These are phyloP conservation scores for Arbutus unedo DNA, from an alignment of 148 eudicot genomes.

Conservation along the genomic window DNA sequence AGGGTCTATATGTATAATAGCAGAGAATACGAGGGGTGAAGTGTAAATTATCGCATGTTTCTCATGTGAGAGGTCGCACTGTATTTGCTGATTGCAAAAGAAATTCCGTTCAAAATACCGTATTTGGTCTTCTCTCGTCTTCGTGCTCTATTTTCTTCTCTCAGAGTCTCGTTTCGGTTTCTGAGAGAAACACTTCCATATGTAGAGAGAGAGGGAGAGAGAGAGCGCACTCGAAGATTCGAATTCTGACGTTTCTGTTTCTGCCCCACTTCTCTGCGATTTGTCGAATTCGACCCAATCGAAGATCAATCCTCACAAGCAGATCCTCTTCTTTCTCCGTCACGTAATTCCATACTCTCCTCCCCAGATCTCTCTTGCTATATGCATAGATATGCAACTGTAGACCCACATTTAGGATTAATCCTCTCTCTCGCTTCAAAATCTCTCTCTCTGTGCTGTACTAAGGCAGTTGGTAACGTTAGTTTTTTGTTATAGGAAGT, in stretches of 20 bases:
- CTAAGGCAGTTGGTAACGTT: background rate
- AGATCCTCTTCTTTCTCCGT: background rate
- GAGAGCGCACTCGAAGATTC: background rate
- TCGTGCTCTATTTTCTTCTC: no score
- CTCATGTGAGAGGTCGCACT: background rate
- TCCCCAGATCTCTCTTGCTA: background rate
- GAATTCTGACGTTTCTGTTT: background rate
- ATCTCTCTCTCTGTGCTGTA: background rate
- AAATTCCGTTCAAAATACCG: background rate
- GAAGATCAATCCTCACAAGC: background rate
- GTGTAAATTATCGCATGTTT: background rate
- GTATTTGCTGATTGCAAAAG: background rate
- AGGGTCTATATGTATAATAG: no score
- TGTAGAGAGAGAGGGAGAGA: background rate
- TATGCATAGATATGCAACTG: background rate
- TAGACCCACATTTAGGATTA: no score
- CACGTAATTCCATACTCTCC: constrained; percentile 2
- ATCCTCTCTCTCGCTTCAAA: no score
- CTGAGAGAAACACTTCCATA: no score
- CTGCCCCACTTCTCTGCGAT: background rate
- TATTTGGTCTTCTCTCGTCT: background rate
- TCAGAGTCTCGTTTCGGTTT: background rate
- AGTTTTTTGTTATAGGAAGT: background rate
- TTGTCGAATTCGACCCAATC: background rate
- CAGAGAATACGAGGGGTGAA: background rate